Evolutionary conservation across 2,329 filamentous ascomycete genomes (phyloP), one percentile per base, ranked within the genome.

Genomic region (Colletotrichum filicis): DNA sequence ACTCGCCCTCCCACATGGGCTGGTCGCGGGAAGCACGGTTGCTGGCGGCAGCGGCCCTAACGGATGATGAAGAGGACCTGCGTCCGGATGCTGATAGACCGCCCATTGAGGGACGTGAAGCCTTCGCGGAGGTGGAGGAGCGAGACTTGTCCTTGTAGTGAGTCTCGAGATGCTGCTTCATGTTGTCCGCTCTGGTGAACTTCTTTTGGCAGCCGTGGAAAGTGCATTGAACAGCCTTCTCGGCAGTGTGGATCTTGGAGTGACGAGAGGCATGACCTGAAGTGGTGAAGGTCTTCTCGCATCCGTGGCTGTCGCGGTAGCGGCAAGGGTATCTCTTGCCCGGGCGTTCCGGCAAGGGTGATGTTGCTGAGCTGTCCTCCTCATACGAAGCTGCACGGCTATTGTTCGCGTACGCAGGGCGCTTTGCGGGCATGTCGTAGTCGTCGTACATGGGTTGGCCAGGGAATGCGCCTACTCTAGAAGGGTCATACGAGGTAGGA

Each of bases 221-320:
- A 37, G 91, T 87, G 83, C 90, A 92, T 49, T 87, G 89, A 26
- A 94, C 92, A 16, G 91, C 91, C 84, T 95, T 95, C 82, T 94
- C 93, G 61, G 92, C 92, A 1, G 92, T 94, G 85, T 96, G 94
- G 79, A 95, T 95, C 82, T 95, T 95, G 73, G 93, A 93, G 81
- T 96, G 94, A 53, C 94, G 91, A 56, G 94, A 94, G n/a, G 94
- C 93, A 78, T 96, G 94, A 56, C 94, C 94, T 0, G 94, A 95
- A 3, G 94, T 96, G 71, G 94, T 95, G 80, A 96, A 96, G 12
- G 91, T 94, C 85, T 95, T 94, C 78, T 89, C 90, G 84, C 94
- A 96, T 53, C 90, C 89, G 77, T 91, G 92, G 64, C 88, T 89
- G 75, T 94, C 92, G 42, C 91, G 90, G 79, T 92, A 92, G 28